phyloP scores from a whole-genome alignment of 2,329 filamentous ascomycete genomes.

The Didymella pinodella region DNA sequence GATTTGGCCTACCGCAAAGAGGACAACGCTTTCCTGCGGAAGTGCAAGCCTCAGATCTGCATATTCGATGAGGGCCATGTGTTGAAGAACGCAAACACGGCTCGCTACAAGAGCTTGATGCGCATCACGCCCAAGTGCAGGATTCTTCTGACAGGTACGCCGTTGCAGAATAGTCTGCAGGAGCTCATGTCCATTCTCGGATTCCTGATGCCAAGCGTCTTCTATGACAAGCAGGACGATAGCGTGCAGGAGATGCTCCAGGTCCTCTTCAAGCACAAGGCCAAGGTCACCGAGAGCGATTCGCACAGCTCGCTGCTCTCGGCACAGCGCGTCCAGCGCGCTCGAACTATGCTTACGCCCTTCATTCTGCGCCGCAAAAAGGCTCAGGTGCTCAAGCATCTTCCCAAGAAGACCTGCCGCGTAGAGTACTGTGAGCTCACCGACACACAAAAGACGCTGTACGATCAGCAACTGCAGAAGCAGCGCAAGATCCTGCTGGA shows the following conservation, averaged over 20 bases:
- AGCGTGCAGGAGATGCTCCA: conserved; percentile 76
- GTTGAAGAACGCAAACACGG: conserved; percentile 86
- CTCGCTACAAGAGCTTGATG: conserved; percentile 80
- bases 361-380: conserved; percentile 96
- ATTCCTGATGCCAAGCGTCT: conserved; percentile 91
- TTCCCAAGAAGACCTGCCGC: conserved; percentile 79
- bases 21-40: conserved; percentile 70
- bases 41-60: conserved; percentile 64
- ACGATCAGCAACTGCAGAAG: conserved; percentile 71
- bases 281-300: conserved; percentile 77
- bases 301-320: conserved; percentile 82
- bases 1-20: conserved; percentile 67
- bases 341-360: conserved; percentile 89
- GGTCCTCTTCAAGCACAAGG: conserved; percentile 90
- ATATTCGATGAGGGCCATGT: conserved; percentile 96
- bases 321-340: conserved; percentile 83
- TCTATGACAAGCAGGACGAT: conserved; percentile 67
- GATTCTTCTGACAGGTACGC: conserved; percentile 87
- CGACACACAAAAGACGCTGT: conserved; percentile 74
- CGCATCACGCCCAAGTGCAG: conserved; percentile 82
- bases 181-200: conserved; percentile 89
- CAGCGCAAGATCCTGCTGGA: conserved; percentile 68
- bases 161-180: conserved; percentile 91
- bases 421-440: conserved; percentile 86
- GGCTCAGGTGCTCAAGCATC: conserved; percentile 82